A percentile compares a stretch with the other conserved stretches of the same genome.
These are phyloP conservation scores for Colletotrichum gloeosporioides DNA, from an alignment of 2,329 filamentous ascomycete species.

Conservation along the genomic window DNA sequence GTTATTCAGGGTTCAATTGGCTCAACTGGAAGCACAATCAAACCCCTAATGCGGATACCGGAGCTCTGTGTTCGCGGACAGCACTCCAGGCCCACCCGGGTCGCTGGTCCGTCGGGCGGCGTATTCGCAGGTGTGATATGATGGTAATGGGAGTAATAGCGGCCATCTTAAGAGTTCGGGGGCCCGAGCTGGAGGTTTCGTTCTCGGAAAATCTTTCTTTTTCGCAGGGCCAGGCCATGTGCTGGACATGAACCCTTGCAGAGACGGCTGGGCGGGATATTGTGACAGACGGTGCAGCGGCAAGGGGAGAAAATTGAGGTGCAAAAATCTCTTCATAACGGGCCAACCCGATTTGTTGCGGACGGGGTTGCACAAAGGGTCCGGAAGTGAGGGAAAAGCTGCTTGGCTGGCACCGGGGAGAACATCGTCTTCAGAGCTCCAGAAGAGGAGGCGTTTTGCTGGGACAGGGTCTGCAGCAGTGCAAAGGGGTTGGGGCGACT, in stretches of 20 bases:
- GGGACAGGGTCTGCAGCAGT: slow-evolving; percentile 17
- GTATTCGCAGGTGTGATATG: neutral
- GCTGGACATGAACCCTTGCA: neutral
- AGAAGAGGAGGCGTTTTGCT: slow-evolving; percentile 3
- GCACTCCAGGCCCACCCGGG: neutral
- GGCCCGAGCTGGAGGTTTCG: slow-evolving; percentile 1
- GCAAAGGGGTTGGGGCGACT: neutral
- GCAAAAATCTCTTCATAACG: slow-evolving; percentile 8
- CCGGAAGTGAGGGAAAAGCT: neutral
- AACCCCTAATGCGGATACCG: slow-evolving; percentile 4
- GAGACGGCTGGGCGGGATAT: slow-evolving; percentile 10
- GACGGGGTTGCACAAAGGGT: neutral
- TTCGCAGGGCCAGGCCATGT: neutral
- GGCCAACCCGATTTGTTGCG: slow-evolving; percentile 9
- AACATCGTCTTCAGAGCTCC: slow-evolving; percentile 15
- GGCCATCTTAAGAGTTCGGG: neutral
- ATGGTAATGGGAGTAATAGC: slow-evolving; percentile 2
- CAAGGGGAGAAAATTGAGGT: slow-evolving; percentile 1
- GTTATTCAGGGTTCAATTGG: neutral
- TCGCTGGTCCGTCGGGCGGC: neutral
- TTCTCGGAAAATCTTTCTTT: neutral
- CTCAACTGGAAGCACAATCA: neutral
- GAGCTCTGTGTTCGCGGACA: neutral
- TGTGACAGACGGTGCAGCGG: slow-evolving; percentile 7
- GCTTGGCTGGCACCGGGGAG: neutral